These are phyloP conservation scores for Talaromyces ruber DNA, from an alignment of 495 filamentous ascomycete genomes.

Conservation along the genomic window DNA sequence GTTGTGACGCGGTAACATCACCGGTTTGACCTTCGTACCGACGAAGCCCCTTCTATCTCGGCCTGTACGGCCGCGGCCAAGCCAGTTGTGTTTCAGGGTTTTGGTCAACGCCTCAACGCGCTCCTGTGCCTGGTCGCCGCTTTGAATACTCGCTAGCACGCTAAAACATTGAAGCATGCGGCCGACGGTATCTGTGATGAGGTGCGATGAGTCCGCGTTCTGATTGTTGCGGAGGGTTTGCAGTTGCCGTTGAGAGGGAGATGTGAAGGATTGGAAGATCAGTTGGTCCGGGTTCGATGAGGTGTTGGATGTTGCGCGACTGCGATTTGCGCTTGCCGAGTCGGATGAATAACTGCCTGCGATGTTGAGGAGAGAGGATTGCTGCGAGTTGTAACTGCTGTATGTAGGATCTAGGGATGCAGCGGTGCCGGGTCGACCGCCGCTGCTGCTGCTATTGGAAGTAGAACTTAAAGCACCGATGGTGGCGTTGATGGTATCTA, in stretches of 20 bases:
- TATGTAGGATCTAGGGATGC: constrained; percentile 62
- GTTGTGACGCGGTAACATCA: constrained; percentile 19
- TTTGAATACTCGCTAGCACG: constrained; percentile 72
- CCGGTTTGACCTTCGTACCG: constrained; percentile 47
- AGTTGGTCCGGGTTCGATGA: constrained; percentile 46
- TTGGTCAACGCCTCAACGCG: constrained; percentile 77
- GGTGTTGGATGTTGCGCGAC: constrained; percentile 81
- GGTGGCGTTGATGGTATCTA: constrained; percentile 68
- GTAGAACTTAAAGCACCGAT: constrained; percentile 37
- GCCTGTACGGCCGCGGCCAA: constrained; percentile 82
- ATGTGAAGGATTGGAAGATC: constrained; percentile 46
- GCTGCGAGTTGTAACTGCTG: constrained; percentile 67
- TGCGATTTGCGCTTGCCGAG: constrained; percentile 40
- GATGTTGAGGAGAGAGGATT: constrained; percentile 58
- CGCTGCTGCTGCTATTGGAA: constrained; percentile 37
- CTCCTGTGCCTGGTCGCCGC: constrained; percentile 61
- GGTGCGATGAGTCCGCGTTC: constrained; percentile 60
- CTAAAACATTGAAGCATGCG: constrained; percentile 95
- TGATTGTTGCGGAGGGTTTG: constrained; percentile 26
- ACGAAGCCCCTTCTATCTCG: constrained; percentile 86
- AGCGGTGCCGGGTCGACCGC: constrained; percentile 57
- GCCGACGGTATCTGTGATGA: constrained; percentile 84
- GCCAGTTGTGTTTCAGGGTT: constrained; percentile 91
- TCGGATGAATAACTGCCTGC: constrained; percentile 42
- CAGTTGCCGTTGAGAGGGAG: constrained; percentile 35